Conservation (phyloP, 169 alveolate genomes). For the Miamiensis avidus region DNA sequence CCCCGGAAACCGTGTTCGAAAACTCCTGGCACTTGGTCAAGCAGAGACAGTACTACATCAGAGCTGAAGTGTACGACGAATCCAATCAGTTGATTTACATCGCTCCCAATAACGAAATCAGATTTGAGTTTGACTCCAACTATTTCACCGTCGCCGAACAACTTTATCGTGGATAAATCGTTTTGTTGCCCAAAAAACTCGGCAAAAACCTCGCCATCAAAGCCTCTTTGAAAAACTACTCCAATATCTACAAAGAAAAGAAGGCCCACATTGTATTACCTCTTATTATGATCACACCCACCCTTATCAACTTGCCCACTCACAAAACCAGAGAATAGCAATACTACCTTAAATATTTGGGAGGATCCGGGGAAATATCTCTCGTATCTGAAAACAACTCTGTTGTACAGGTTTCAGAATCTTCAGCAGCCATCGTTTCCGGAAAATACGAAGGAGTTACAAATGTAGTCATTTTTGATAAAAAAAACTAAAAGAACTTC, state of each 20-base stretch:
- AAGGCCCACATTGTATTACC: conserved; percentile 11
- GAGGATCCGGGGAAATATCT: conserved; percentile 11
- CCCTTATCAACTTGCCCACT: conserved; percentile 4
- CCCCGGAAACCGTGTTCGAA: conserved; percentile 2
- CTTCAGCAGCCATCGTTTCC: neutral
- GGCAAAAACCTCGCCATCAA: neutral
- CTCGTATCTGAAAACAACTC: conserved; percentile 1
- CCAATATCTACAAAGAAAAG: too few relatives aligned
- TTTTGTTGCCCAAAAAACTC: neutral
- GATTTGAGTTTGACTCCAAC: neutral
- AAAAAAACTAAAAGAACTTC: conserved; percentile 6
- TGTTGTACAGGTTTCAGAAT: conserved; percentile 1
- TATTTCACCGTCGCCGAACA: neutral
- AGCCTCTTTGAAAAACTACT: neutral
- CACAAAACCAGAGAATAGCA: neutral
- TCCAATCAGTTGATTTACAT: conserved; percentile 2
- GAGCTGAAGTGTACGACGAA: conserved; percentile 6
- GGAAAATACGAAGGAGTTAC: neutral
- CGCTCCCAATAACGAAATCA: neutral
- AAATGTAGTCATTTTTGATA: conserved; percentile 2
- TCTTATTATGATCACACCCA: conserved; percentile 8
- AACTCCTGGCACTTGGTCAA: conserved; percentile 4
- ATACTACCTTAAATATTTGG: conserved; percentile 4
- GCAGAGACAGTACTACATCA: conserved; percentile 15
- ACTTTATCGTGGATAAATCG: neutral